These are phyloP conservation scores for Thyridium curvatum DNA, from an alignment of 2,329 filamentous ascomycete species.

Conservation along the genomic window DNA sequence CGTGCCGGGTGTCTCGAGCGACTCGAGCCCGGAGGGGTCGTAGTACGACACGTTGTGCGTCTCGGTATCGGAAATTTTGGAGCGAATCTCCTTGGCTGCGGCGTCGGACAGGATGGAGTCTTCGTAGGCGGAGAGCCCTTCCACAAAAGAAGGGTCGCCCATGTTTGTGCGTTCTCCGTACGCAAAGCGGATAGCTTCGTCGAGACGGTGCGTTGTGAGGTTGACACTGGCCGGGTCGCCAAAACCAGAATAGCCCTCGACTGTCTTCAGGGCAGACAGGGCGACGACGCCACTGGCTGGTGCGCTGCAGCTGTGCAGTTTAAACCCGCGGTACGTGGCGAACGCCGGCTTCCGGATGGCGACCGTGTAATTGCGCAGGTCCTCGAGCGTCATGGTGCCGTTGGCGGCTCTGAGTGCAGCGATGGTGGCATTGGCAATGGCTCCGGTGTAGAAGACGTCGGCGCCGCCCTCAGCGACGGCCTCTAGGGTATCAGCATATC, in stretches of 20 bases:
- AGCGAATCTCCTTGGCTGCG: constrained; percentile 45
- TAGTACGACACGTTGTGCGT: constrained; percentile 35
- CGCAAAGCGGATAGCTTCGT: constrained; percentile 77
- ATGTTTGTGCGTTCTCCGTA: constrained; percentile 69
- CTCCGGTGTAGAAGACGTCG: constrained; percentile 63
- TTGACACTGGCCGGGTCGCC: constrained; percentile 45
- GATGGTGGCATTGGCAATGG: constrained; percentile 65
- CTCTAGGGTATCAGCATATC: constrained; percentile 70
- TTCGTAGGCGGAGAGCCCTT: constrained; percentile 49
- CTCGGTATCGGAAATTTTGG: constrained; percentile 33
- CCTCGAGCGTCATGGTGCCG: constrained; percentile 71
- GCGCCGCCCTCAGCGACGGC: constrained; percentile 59
- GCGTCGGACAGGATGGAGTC: constrained; percentile 58
- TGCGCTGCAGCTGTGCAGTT: constrained; percentile 59
- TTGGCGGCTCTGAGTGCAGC: constrained; percentile 53
- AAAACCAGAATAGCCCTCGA: constrained; percentile 64
- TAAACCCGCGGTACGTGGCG: constrained; percentile 64
- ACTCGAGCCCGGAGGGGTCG: constrained; percentile 38
- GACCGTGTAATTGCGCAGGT: constrained; percentile 67
- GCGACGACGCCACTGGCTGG: constrained; percentile 70
- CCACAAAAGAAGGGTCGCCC: constrained; percentile 69
- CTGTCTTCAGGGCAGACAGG: constrained; percentile 66
- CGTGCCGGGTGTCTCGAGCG: constrained; percentile 58
- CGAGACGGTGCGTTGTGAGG: constrained; percentile 69
- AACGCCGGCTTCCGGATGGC: constrained; percentile 53